Percentiles rank a stretch among this genome's conserved stretches.
Evolutionary conservation across 345 rosid species (phyloP).

Genomic region (Brassica rapa): DNA sequence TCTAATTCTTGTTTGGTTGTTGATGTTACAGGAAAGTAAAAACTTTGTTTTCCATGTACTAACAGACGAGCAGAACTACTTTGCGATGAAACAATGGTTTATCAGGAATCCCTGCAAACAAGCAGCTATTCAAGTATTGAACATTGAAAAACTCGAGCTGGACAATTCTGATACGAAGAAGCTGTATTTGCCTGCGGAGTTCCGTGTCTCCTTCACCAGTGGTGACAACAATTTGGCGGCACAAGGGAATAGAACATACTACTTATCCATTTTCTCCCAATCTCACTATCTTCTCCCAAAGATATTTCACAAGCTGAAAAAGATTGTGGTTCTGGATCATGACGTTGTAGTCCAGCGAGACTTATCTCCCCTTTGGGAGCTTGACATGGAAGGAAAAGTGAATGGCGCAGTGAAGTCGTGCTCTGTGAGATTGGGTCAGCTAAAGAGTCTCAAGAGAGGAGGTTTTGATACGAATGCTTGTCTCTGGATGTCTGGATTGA

Average conservation of each 20-base stretch:
- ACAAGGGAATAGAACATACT: conserved; percentile 57
- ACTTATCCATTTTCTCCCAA: conserved; percentile 71
- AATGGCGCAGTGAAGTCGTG: conserved; percentile 74
- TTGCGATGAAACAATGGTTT: conserved; percentile 92
- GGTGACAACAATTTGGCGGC: conserved; percentile 19
- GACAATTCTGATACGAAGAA: conserved; percentile 48
- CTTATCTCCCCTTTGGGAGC: conserved; percentile 70
- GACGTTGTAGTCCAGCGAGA: conserved; percentile 90
- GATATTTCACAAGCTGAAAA: conserved; percentile 65
- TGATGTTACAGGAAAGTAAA: conserved; percentile 72
- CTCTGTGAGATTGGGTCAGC: conserved; percentile 68
- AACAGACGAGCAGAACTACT: conserved; percentile 81
- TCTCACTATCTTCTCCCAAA: conserved; percentile 80
- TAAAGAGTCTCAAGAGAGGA: conserved; percentile 52
- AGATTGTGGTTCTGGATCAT: conserved; percentile 80
- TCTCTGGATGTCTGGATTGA: conserved; percentile 94
- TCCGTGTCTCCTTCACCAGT: conserved; percentile 40
- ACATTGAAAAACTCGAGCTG: conserved; percentile 59
- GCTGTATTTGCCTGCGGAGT: conserved; percentile 74
- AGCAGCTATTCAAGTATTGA: conserved; percentile 67
- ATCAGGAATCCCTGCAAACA: conserved; percentile 61
- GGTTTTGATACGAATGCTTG: conserved; percentile 52
- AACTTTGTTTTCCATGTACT: conserved; percentile 85
- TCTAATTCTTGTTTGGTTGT: conserved; percentile 36
- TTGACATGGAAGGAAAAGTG: conserved; percentile 81